Conservation (phyloP, 305 asterid species). For the Solanum chacoense region DNA sequence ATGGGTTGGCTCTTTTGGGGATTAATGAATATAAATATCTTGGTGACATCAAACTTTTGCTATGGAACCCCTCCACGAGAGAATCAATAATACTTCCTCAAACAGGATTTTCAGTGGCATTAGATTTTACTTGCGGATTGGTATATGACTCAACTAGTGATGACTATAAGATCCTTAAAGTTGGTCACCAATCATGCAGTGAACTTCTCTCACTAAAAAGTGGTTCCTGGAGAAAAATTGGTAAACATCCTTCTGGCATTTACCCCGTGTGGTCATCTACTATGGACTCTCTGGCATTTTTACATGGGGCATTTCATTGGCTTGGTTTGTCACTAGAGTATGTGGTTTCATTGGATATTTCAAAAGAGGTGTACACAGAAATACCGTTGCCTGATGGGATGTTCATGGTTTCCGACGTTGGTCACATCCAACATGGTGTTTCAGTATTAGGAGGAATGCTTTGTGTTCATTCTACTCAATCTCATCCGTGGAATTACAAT, state of each 20-base stretch:
- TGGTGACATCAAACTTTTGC: not conserved
- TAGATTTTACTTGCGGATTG: not conserved
- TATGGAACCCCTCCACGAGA: not conserved
- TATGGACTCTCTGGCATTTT: not conserved
- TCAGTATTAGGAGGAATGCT: not conserved
- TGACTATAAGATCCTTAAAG: not conserved
- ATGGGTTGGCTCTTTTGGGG: not conserved
- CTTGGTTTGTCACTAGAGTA: not conserved
- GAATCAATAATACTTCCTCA: not conserved
- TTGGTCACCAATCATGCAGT: not conserved
- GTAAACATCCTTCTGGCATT: not conserved
- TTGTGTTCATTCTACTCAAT: not conserved
- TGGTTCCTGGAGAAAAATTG: not conserved
- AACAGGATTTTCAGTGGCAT: not conserved
- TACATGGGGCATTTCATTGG: not conserved
- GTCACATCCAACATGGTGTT: not conserved
- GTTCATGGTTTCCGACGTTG: not conserved
- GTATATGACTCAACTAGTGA: not conserved
- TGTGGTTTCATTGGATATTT: not conserved
- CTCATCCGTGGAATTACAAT: not conserved
- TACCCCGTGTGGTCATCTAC: not conserved
- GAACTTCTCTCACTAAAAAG: not conserved
- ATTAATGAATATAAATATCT: not conserved
- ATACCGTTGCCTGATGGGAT: not conserved
- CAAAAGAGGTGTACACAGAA: not conserved